phyloP scores from a whole-genome alignment of 2,329 filamentous ascomycete genomes.

The Penicillium brevicompactum region DNA sequence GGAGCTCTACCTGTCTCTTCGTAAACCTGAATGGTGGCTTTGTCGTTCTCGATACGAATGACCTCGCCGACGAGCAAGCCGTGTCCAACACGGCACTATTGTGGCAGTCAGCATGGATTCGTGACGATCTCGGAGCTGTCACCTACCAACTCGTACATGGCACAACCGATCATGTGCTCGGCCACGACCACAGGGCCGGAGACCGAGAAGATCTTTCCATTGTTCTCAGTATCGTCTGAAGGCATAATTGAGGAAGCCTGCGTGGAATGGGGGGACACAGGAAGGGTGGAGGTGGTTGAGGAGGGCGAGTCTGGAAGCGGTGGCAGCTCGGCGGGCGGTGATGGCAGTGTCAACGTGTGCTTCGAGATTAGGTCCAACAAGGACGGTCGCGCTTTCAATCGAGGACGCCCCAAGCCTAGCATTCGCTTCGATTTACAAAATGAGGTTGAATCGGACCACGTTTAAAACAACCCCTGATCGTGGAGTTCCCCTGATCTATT shows the following conservation, averaged over 20 bases:
- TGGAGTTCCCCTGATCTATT: slow-evolving; percentile 22
- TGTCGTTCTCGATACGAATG: slow-evolving; percentile 94
- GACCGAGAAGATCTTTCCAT: slow-evolving; percentile 71
- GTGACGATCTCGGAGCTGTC: slow-evolving; percentile 8
- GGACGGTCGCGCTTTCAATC: slow-evolving; percentile 62
- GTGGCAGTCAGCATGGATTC: slow-evolving; percentile 6
- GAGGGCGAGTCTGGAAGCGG: slow-evolving; percentile 49
- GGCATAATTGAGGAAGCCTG: slow-evolving; percentile 43
- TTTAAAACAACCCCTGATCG: slow-evolving; percentile 8
- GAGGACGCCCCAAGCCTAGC: slow-evolving; percentile 60
- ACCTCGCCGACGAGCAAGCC: slow-evolving; percentile 94
- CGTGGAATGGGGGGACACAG: slow-evolving; percentile 27
- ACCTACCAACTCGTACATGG: slow-evolving; percentile 97
- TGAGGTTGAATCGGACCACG: slow-evolving; percentile 7
- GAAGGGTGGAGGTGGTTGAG: slow-evolving; percentile 38
- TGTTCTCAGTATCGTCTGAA: slow-evolving; percentile 53
- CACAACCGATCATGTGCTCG: slow-evolving; percentile 97
- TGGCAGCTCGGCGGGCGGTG: slow-evolving; percentile 44
- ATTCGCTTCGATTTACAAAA: slow-evolving; percentile 40
- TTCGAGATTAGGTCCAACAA: slow-evolving; percentile 57
- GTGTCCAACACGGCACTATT: slow-evolving; percentile 84
- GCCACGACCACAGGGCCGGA: slow-evolving; percentile 90
- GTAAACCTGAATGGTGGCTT: slow-evolving; percentile 97
- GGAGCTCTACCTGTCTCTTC: slow-evolving; percentile 80
- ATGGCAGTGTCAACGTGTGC: slow-evolving; percentile 29